phyloP scores from a whole-genome alignment of 441 rosid species.

The Brassica hybrid region DNA sequence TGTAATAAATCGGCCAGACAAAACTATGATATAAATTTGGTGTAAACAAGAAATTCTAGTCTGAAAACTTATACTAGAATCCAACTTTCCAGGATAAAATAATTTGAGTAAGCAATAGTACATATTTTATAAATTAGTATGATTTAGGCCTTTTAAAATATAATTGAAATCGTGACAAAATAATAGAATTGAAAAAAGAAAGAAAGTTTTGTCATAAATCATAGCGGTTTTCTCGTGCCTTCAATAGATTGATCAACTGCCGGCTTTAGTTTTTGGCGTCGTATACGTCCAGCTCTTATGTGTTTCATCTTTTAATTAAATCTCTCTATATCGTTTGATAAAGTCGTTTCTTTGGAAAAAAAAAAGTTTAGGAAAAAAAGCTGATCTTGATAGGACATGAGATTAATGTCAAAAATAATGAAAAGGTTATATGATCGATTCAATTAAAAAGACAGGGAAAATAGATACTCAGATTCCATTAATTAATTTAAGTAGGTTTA shows the following conservation, averaged over 20 bases:
- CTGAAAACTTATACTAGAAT: not conserved
- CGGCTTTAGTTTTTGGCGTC: not conserved
- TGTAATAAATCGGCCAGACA: not conserved
- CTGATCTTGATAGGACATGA: not conserved
- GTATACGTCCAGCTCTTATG: not conserved
- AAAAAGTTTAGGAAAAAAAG: not conserved
- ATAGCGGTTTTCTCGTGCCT: no score
- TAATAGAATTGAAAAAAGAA: no score
- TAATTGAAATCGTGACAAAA: no score
- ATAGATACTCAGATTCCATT: no score
- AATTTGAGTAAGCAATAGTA: no score
- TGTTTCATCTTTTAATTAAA: not conserved
- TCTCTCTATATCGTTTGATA: not conserved
- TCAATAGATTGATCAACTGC: not conserved
- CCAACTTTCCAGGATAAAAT: not conserved
- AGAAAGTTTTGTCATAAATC: no score
- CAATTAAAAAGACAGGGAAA: no score
- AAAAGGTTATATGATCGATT: no score
- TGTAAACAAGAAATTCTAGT: not conserved
- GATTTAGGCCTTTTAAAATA: no score
- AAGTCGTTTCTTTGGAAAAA: no score
- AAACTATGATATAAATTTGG: not conserved
- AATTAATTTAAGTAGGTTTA: slow-evolving; percentile 1
- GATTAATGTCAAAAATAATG: no score
- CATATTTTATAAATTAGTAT: no score